Evolutionary conservation across 2,329 filamentous ascomycete species (phyloP).

Genomic region (Aspergillus sp.): DNA sequence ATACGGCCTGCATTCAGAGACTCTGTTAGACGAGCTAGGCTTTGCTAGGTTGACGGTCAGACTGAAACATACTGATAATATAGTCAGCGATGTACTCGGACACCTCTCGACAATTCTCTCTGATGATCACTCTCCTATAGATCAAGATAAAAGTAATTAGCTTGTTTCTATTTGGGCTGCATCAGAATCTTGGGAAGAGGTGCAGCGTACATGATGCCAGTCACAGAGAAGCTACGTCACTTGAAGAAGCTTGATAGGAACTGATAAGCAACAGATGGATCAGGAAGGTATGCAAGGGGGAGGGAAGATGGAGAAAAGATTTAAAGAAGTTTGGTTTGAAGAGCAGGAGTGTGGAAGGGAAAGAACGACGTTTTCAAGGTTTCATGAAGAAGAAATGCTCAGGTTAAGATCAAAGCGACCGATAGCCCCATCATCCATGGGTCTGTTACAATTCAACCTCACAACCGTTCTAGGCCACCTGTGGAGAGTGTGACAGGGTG

Average conservation of each 20-base stretch:
- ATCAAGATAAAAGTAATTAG: background rate
- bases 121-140: slow-evolving; percentile 75
- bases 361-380: background rate
- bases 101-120: slow-evolving; percentile 63
- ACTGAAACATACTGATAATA: slow-evolving; percentile 57
- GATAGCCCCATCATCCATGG: background rate
- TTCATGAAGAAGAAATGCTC: background rate
- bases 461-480: too few species aligned
- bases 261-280: background rate
- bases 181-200: background rate
- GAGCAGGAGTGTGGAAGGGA: too few species aligned
- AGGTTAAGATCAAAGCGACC: background rate
- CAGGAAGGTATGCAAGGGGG: slow-evolving; percentile 1
- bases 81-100: slow-evolving; percentile 77
- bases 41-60: slow-evolving; percentile 2
- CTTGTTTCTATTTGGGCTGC: slow-evolving; percentile 4
- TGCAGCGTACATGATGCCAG: slow-evolving; percentile 18
- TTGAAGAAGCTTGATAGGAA: background rate
- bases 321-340: background rate
- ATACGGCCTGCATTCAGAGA: slow-evolving; percentile 58
- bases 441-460: background rate
- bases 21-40: slow-evolving; percentile 1
- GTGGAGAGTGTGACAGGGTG: background rate
- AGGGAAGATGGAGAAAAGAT: background rate
- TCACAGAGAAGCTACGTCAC: slow-evolving; percentile 21